A percentile compares a stretch with the other conserved stretches of the same genome.
Conservation (phyloP, 2,329 filamentous ascomycete genomes). For the Nemania abortiva region DNA sequence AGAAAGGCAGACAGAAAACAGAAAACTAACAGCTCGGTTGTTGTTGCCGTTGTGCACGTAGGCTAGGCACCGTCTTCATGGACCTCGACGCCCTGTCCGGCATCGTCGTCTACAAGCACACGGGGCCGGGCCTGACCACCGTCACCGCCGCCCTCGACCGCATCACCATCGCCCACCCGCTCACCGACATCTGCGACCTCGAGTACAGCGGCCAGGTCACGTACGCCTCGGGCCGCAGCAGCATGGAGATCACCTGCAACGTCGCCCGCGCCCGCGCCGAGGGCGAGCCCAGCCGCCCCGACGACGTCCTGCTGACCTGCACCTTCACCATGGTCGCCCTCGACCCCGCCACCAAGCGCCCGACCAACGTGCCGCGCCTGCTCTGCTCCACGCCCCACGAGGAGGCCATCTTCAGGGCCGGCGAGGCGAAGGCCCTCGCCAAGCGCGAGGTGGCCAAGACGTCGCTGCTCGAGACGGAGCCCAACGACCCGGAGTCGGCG, state of each 20-base stretch:
- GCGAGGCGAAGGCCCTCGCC: constrained; percentile 68
- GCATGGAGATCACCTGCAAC: constrained; percentile 79
- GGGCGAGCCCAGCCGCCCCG: constrained; percentile 63
- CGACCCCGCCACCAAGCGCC: constrained; percentile 74
- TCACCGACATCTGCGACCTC: constrained; percentile 82
- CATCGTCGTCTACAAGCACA: constrained; percentile 78
- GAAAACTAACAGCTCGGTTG: neutral
- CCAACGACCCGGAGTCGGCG: constrained; percentile 77
- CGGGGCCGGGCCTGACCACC: constrained; percentile 66
- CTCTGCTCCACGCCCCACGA: constrained; percentile 73
- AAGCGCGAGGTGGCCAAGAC: constrained; percentile 73
- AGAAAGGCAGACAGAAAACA: neutral
- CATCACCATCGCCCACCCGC: constrained; percentile 72
- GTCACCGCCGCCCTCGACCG: constrained; percentile 64
- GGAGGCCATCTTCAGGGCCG: constrained; percentile 70
- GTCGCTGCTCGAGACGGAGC: constrained; percentile 74
- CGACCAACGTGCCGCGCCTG: constrained; percentile 69
- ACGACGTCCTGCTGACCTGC: constrained; percentile 60
- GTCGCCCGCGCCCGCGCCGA: constrained; percentile 74
- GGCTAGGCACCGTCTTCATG: constrained; percentile 81
- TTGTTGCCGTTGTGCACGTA: constrained; percentile 41
- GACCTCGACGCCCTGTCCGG: constrained; percentile 83
- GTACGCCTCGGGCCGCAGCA: constrained; percentile 78
- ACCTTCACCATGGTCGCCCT: constrained; percentile 83
- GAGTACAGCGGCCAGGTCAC: constrained; percentile 73